Base-by-base conservation (phyloP, 192 early-diverging fungal genomes). In the Cladochytrium replicatum region DNA sequence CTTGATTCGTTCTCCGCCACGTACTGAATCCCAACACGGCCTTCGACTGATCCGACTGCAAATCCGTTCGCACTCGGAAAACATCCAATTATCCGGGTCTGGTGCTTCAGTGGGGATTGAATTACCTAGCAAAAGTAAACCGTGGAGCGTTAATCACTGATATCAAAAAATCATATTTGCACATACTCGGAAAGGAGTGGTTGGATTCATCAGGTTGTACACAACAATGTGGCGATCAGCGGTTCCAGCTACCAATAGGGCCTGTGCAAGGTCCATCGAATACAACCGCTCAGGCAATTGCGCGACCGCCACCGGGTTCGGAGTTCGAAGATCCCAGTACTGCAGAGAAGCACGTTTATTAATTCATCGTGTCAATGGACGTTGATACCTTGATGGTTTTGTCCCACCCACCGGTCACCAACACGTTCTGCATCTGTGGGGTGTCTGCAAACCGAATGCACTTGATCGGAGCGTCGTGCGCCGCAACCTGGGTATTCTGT, bases 401-500 rank as follows among this genome's bases (percentile, higher is more conserved):
- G 66, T 97, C 94, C 92, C 91, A 97, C 44, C 85, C 83, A 24
- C 86, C 94, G 6, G 94, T 96, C 1, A 83, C 87, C 22, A 92
- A 32, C 32, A 93, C 79, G 26, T 73, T 75, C 52, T 43, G 53
- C 55, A 64, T 63, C 32, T 57, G 59, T 55, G 56, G 72, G 45
- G 52, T 41, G 58, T 95, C 85, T 2, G 93, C 74, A 55, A 78
- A 93, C 44, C 77, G 72, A 27, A 84, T 74, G 55, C 81, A 80
- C 53, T 76, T 75, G 61, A 97, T 90, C 32, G 91, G 80, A n/a
- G 69, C 87, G 43, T 91, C 90, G 62, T 97, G 94, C 43, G 78
- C 74, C 17, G 89, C 91, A 37, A 97, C 78, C 63, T 89, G 86
- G 7, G 58, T 68, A 2, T 85, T 69, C 58, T 91, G 89, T 29